Evolutionary conservation across 805 yeast genomes (phyloP).

Genomic region (Teunomyces cretensis): DNA sequence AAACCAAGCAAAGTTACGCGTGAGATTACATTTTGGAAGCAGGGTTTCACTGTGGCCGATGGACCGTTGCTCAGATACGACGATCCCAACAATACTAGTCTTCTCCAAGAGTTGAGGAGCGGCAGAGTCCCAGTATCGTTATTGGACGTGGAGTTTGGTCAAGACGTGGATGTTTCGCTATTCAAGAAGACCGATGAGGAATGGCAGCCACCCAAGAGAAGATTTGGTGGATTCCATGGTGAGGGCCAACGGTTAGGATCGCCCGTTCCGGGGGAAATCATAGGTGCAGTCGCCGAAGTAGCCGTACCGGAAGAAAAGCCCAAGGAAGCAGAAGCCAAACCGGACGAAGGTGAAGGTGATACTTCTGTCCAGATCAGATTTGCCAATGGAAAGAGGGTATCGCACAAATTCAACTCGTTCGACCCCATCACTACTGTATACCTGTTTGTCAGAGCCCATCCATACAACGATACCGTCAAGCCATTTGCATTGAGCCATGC

Average conservation of each 20-base stretch:
- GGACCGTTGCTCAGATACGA: constrained; percentile 85
- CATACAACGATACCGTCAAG: constrained; percentile 46
- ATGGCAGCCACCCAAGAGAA: constrained; percentile 64
- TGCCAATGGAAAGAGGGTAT: constrained; percentile 73
- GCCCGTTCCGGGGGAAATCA: constrained; percentile 74
- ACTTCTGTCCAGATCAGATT: constrained; percentile 77
- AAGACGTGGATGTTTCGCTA: constrained; percentile 91
- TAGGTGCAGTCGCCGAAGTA: constrained; percentile 10
- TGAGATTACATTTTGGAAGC: constrained; percentile 91
- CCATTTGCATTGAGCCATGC: constrained; percentile 71
- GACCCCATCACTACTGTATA: constrained; percentile 69
- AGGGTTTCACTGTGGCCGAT: constrained; percentile 94
- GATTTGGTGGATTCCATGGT: constrained; percentile 71
- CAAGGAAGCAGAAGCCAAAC: not conserved
- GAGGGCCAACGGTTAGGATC: constrained; percentile 85
- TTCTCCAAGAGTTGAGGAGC: constrained; percentile 74
- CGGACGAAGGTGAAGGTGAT: constrained; percentile 51
- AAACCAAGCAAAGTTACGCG: constrained; percentile 58
- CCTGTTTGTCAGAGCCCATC: constrained; percentile 57
- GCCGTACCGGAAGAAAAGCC: constrained; percentile 12
- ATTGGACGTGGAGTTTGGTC: constrained; percentile 81
- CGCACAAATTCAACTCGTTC: constrained; percentile 60
- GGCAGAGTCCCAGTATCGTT: constrained; percentile 90
- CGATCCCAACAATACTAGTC: constrained; percentile 83
- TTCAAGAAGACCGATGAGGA: constrained; percentile 78